Percentiles rank a stretch among this genome's conserved stretches.
Evolutionary conservation across 2,329 filamentous ascomycete genomes (phyloP).

Genomic region (Dactylellina haptotyla): DNA sequence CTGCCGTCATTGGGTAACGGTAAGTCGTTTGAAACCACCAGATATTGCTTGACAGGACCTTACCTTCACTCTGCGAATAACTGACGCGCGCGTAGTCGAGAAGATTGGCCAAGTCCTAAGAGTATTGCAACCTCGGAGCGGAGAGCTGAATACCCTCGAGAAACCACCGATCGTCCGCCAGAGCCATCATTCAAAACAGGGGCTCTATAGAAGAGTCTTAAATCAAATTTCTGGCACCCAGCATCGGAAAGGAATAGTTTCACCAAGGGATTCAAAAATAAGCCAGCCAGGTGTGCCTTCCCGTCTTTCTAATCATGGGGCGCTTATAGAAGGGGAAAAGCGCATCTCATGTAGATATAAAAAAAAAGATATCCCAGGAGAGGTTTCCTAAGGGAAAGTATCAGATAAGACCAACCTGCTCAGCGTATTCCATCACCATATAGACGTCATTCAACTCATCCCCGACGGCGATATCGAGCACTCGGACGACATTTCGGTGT

Average conservation of each 20-base stretch:
- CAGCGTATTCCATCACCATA: constrained; percentile 62
- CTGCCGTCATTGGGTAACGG: constrained; percentile 45
- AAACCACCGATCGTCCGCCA: constrained; percentile 41
- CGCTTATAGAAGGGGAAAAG: neutral
- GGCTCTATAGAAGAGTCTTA: neutral
- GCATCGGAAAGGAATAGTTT: constrained; percentile 33
- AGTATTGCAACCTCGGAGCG: constrained; percentile 51
- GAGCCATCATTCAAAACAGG: constrained; percentile 5
- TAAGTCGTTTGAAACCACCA: neutral
- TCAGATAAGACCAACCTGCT: constrained; percentile 60
- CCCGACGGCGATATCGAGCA: constrained; percentile 60
- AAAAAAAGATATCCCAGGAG: constrained; percentile 27
- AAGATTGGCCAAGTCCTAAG: constrained; percentile 61
- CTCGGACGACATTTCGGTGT: constrained; percentile 60
- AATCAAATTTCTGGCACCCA: constrained; percentile 8
- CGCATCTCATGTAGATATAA: neutral
- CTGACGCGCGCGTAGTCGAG: constrained; percentile 60
- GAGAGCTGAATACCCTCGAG: constrained; percentile 52
- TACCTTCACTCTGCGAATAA: constrained; percentile 61
- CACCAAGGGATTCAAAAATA: constrained; percentile 53
- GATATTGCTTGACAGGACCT: neutral
- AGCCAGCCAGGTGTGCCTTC: constrained; percentile 57
- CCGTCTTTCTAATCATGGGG: constrained; percentile 48
- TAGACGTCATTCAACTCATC: constrained; percentile 60
- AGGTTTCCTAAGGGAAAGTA: constrained; percentile 22